phyloP scores from a whole-genome alignment of 129 eudicot genomes.

The Flaveria linearis region DNA sequence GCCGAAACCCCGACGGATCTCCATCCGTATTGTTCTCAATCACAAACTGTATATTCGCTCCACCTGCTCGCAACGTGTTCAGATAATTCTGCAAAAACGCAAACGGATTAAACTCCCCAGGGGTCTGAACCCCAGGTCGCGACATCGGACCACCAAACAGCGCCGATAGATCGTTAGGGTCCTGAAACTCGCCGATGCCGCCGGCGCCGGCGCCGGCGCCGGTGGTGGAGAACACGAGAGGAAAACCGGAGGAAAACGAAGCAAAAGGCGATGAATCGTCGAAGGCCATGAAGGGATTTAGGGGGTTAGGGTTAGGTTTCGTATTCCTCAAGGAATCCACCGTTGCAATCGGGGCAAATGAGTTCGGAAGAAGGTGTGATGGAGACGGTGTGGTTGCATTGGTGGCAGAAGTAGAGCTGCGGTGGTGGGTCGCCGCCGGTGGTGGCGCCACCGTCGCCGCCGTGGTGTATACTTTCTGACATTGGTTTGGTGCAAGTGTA shows the following conservation, averaged over 20 bases:
- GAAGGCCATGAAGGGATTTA: constrained; percentile 35
- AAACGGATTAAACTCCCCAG: constrained; percentile 71
- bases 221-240: constrained; percentile 44
- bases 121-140: constrained; percentile 29
- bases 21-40: constrained; percentile 45
- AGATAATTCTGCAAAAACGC: constrained; percentile 60
- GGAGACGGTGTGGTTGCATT: constrained; percentile 70
- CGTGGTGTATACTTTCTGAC: constrained; percentile 30
- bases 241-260: constrained; percentile 33
- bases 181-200: constrained; percentile 31
- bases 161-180: constrained; percentile 37
- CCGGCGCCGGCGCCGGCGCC: constrained; percentile 34
- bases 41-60: constrained; percentile 77
- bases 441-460: constrained; percentile 8
- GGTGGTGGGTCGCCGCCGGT: constrained; percentile 22
- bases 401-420: constrained; percentile 61
- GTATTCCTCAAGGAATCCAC: constrained; percentile 74
- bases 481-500: constrained; percentile 23
- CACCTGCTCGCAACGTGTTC: constrained; percentile 55
- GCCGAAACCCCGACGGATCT: constrained; percentile 37
- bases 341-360: constrained; percentile 73
- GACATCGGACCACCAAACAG: constrained; percentile 41
- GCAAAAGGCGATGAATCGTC: constrained; percentile 40
- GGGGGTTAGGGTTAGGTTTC: constrained; percentile 54
- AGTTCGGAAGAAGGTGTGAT: constrained; percentile 56